phyloP scores from a whole-genome alignment of 2,329 filamentous ascomycete species.

The Mariannaea elegans region DNA sequence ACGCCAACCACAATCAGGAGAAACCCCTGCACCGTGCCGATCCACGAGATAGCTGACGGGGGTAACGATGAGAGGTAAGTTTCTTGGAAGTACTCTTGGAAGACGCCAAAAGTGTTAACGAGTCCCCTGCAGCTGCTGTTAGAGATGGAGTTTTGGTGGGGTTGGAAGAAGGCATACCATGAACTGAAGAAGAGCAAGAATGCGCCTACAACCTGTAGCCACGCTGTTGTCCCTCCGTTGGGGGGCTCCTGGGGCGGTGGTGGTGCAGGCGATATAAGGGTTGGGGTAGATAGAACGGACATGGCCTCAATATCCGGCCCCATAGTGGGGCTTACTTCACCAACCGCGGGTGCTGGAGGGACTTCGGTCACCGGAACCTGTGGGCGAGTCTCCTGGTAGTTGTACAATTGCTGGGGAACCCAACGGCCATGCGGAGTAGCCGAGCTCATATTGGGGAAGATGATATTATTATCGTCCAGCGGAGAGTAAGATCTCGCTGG shows the following conservation, averaged over 20 bases:
- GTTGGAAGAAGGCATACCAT: neutral
- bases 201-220: neutral
- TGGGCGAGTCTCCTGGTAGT: neutral
- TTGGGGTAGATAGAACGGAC: neutral
- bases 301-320: neutral
- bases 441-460: neutral
- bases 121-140: neutral
- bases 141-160: neutral
- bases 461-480: neutral
- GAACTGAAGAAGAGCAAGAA: neutral
- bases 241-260: neutral
- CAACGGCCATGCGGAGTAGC: neutral
- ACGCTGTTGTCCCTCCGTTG: neutral
- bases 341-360: neutral
- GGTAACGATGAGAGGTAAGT: constrained; percentile 36
- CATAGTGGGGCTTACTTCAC: too few relatives aligned
- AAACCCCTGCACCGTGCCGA: constrained; percentile 49
- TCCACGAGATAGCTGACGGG: constrained; percentile 46
- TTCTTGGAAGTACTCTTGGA: constrained; percentile 46
- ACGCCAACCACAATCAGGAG: constrained; percentile 49
- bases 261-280: neutral
- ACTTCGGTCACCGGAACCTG: neutral
- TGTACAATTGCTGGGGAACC: neutral
- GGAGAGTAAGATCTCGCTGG: neutral
- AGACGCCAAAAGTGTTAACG: constrained; percentile 39